These are phyloP conservation scores for Chloranthus sessilifolius DNA, from an alignment of 164 flowering plant species.

Conservation along the genomic window DNA sequence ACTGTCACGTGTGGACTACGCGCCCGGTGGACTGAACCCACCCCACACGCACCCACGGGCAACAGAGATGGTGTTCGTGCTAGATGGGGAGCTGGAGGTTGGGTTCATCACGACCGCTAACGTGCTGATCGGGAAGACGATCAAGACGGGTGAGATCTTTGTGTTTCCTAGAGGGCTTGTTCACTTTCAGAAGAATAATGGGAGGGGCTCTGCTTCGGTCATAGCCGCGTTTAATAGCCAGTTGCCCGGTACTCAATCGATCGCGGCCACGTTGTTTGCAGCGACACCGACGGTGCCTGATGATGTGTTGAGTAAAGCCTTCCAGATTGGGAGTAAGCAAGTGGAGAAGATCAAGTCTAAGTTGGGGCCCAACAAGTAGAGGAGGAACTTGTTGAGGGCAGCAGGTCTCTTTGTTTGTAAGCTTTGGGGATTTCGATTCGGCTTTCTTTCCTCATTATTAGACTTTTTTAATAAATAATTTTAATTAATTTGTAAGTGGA, in stretches of 20 bases:
- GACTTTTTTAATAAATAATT: too few relatives aligned
- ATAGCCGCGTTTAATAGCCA: constrained; percentile 29
- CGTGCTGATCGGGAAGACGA: constrained; percentile 19
- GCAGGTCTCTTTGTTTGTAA: too few relatives aligned
- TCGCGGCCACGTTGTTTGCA: constrained; percentile 18
- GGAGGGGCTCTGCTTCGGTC: constrained; percentile 15
- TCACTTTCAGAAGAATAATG: constrained; percentile 24
- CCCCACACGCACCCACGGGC: constrained; percentile 28
- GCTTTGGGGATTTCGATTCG: too few relatives aligned
- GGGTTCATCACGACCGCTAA: constrained; percentile 27
- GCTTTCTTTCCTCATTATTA: too few relatives aligned
- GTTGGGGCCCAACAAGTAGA: constrained; percentile 16
- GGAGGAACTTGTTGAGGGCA: too few relatives aligned
- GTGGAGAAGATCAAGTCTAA: constrained; percentile 24
- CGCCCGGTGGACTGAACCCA: constrained; percentile 22
- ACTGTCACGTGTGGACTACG: constrained; percentile 21
- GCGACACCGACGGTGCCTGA: constrained; percentile 23
- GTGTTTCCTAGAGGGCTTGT: constrained; percentile 23
- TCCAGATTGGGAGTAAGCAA: constrained; percentile 28
- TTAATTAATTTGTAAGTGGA: too few relatives aligned
- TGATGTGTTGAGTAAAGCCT: constrained; percentile 24
- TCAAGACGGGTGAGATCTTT: constrained; percentile 20
- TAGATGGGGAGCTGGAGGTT: constrained; percentile 20
- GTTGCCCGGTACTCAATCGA: constrained; percentile 22
- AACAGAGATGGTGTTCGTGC: constrained; percentile 23